phyloP scores from a whole-genome alignment of 176 grass and related monocot genomes.

The Oryza nivara region DNA sequence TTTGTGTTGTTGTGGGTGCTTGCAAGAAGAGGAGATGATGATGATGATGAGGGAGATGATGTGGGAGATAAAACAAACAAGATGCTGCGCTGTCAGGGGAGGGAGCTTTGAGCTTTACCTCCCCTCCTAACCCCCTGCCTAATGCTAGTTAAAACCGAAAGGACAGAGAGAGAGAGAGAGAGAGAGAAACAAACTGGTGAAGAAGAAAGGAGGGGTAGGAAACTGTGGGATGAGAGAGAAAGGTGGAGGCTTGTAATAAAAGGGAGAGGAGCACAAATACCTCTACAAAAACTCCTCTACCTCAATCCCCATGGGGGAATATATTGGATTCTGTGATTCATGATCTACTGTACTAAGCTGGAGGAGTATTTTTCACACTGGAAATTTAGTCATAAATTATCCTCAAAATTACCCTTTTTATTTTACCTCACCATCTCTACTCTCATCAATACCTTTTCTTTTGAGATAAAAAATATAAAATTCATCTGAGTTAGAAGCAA shows the following conservation, averaged over 20 bases:
- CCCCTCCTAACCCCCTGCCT: conserved; percentile 30
- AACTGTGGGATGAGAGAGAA: conserved; percentile 44
- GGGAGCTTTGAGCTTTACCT: conserved; percentile 67
- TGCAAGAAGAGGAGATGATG: conserved; percentile 60
- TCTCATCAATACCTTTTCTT: not conserved
- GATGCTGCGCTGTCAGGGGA: conserved; percentile 93
- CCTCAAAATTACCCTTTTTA: not conserved
- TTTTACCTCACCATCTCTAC: not conserved
- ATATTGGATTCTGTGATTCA: conserved; percentile 54
- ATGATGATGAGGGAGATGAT: conserved; percentile 75
- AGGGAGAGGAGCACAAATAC: conserved; percentile 57
- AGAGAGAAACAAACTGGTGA: conserved; percentile 34
- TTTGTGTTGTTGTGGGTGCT: not conserved
- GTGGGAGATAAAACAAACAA: conserved; percentile 94
- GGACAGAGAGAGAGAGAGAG: conserved; percentile 55
- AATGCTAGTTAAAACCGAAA: conserved; percentile 63
- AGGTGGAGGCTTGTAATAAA: conserved; percentile 48
- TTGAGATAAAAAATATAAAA: not conserved
- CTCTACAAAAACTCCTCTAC: conserved; percentile 59
- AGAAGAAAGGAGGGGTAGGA: not conserved
- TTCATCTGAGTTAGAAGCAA: not conserved
- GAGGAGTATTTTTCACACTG: conserved; percentile 4
- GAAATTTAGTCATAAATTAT: conserved; percentile 48
- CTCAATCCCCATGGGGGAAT: conserved; percentile 61
- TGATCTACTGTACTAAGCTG: conserved; percentile 2